phyloP scores from a whole-genome alignment of 2,329 filamentous ascomycete genomes.

The Kalaharituber pfeilii region DNA sequence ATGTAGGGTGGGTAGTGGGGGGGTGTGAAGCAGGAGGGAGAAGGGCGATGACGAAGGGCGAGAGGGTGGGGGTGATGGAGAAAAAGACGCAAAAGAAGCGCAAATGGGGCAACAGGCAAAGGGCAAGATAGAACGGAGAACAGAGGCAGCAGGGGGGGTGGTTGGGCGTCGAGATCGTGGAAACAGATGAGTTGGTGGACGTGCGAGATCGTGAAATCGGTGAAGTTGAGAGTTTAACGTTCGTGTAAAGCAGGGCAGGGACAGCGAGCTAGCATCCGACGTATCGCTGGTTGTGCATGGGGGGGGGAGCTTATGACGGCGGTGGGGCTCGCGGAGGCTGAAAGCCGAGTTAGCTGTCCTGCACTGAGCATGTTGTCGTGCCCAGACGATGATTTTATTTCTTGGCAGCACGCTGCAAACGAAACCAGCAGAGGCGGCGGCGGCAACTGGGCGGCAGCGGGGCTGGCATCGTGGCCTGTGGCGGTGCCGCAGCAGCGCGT shows the following conservation, averaged over 20 bases:
- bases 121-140: background rate
- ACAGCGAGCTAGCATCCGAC: background rate
- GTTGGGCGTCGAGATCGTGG: background rate
- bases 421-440: no score
- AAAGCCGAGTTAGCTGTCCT: no score
- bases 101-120: background rate
- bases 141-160: background rate
- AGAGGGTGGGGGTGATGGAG: background rate
- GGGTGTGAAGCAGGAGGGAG: background rate
- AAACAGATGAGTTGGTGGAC: background rate
- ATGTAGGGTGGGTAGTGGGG: background rate
- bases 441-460: no score
- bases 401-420: no score
- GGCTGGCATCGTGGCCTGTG: background rate
- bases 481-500: background rate
- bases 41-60: background rate
- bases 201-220: background rate
- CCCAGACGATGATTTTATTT: background rate
- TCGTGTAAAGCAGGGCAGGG: background rate
- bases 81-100: background rate
- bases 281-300: background rate
- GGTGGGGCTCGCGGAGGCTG: background rate
- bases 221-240: background rate
- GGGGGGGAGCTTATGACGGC: background rate
- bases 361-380: no score